Evolutionary conservation across 2,329 filamentous ascomycete species (phyloP).

Genomic region (Fulvia fulva): DNA sequence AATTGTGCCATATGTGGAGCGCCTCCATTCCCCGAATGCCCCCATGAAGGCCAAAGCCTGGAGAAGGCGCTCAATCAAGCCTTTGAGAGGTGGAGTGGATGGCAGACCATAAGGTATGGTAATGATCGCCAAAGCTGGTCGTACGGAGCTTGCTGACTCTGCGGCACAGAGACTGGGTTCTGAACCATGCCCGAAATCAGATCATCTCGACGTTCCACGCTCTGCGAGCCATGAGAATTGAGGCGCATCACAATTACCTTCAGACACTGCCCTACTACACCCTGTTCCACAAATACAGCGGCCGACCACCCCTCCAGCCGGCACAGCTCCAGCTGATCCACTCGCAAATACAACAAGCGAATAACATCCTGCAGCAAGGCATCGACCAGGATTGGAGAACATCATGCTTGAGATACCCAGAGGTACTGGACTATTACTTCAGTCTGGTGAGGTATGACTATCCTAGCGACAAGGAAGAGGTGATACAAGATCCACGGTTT

Average conservation of each 20-base stretch:
- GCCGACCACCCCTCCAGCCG: conserved; percentile 42
- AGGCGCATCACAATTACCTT: conserved; percentile 42
- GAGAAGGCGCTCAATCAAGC: conserved; percentile 33
- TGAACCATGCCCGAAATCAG: conserved; percentile 43
- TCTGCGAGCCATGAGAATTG: conserved; percentile 38
- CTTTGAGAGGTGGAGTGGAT: conserved; percentile 27
- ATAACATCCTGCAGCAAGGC: conserved; percentile 64
- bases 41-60: conserved; percentile 33
- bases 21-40: conserved; percentile 31
- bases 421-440: conserved; percentile 79
- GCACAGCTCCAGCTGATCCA: conserved; percentile 40
- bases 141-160: neutral
- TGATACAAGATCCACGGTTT: conserved; percentile 36
- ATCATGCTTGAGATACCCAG: conserved; percentile 71
- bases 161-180: conserved; percentile 43
- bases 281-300: conserved; percentile 44
- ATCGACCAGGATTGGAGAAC: conserved; percentile 77
- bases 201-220: conserved; percentile 43
- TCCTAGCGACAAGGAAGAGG: conserved; percentile 51
- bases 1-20: conserved; percentile 37
- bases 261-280: conserved; percentile 45
- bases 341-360: conserved; percentile 58
- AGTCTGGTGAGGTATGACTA: conserved; percentile 63
- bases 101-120: conserved; percentile 28
- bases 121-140: neutral